phyloP scores from a whole-genome alignment of 208 protist genomes.

The Herpetomonas samuelpessoai region DNA sequence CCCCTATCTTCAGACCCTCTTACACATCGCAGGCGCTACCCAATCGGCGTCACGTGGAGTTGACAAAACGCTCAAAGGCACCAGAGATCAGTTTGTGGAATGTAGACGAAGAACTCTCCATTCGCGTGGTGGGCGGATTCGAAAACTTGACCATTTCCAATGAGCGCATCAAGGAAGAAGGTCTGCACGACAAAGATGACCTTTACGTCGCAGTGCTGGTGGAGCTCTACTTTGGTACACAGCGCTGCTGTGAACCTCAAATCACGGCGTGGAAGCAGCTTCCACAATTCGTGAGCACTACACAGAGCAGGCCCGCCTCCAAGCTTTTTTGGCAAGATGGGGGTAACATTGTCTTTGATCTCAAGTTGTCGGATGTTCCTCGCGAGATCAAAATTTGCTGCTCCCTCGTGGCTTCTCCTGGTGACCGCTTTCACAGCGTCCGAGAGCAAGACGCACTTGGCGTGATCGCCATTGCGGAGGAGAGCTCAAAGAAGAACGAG shows the following conservation, averaged over 20 bases:
- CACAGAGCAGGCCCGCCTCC: constrained; percentile 5
- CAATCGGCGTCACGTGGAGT: constrained; percentile 19
- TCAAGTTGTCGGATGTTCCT: constrained; percentile 30
- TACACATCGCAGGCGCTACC: constrained; percentile 28
- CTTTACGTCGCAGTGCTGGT: constrained; percentile 52
- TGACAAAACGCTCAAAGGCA: constrained; percentile 12
- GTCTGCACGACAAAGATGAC: constrained; percentile 30
- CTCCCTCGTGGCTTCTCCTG: constrained; percentile 29
- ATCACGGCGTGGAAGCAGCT: constrained; percentile 40
- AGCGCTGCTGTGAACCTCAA: constrained; percentile 28
- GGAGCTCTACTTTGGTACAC: constrained; percentile 49
- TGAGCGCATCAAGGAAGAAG: constrained; percentile 38
- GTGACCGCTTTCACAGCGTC: constrained; percentile 22
- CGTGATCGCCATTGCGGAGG: constrained; percentile 29
- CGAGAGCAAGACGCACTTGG: constrained; percentile 19
- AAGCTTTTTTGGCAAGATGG: constrained; percentile 22
- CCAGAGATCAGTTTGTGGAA: constrained; percentile 52
- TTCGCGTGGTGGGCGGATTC: constrained; percentile 30
- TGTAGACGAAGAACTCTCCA: constrained; percentile 23
- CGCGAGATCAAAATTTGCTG: constrained; percentile 69
- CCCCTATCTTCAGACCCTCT: constrained; percentile 44
- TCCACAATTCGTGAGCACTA: not conserved
- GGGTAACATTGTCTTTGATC: constrained; percentile 16
- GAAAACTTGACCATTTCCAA: constrained; percentile 24
- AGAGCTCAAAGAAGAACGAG: constrained; percentile 33